A percentile compares a stretch with the other conserved stretches of the same genome.
These are phyloP conservation scores for Aulographum hederae DNA, from an alignment of 2,329 filamentous ascomycete genomes.

Conservation along the genomic window DNA sequence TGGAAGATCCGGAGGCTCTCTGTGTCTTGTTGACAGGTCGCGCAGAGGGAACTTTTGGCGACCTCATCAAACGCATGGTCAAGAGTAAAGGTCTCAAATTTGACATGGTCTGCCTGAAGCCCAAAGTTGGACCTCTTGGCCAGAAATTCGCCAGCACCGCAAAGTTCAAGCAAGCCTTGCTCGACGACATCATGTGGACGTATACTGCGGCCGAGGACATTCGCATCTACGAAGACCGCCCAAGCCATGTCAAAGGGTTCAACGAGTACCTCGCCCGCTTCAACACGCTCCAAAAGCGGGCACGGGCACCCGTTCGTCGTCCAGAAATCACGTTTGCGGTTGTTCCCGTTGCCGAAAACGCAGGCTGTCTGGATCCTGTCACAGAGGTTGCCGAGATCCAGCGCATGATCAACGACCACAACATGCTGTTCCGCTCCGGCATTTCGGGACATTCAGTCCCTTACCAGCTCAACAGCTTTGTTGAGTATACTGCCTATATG, in stretches of 20 bases:
- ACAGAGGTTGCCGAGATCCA: conserved; percentile 71
- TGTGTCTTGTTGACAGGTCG: conserved; percentile 79
- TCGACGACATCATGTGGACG: conserved; percentile 67
- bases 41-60: conserved; percentile 56
- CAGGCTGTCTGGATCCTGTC: conserved; percentile 56
- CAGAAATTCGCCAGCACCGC: conserved; percentile 70
- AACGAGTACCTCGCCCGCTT: conserved; percentile 66
- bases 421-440: conserved; percentile 34
- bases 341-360: conserved; percentile 64
- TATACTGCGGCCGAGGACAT: conserved; percentile 73
- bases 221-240: conserved; percentile 45
- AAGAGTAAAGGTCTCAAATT: conserved; percentile 64
- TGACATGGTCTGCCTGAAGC: conserved; percentile 78
- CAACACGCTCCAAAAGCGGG: conserved; percentile 40
- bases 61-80: conserved; percentile 67
- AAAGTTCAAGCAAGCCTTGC: conserved; percentile 77
- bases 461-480: conserved; percentile 64
- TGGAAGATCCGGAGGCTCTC: conserved; percentile 67
- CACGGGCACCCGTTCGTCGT: conserved; percentile 27
- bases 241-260: conserved; percentile 59
- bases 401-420: conserved; percentile 78
- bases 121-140: conserved; percentile 59
- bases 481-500: conserved; percentile 87
- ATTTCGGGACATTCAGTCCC: conserved; percentile 25
- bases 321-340: conserved; percentile 60